Evolutionary conservation across 768 basidiomycete species (phyloP).

Genomic region (Amanita subjunquillea): DNA sequence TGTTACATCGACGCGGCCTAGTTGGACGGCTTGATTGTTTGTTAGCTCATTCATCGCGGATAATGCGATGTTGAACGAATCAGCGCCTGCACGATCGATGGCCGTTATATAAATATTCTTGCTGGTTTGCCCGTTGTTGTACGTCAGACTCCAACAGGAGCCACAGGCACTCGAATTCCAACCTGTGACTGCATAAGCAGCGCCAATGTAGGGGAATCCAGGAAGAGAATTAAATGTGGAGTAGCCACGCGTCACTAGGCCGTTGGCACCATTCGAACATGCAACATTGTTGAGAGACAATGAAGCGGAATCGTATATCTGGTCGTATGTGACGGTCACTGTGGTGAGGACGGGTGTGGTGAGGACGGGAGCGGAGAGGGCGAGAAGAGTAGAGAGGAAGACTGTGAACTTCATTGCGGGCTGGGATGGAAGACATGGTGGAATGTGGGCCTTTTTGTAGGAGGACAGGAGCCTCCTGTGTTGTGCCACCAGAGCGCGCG

Average conservation of each 20-base stretch:
- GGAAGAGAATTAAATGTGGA: slow-evolving; percentile 30
- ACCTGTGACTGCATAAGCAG: slow-evolving; percentile 24
- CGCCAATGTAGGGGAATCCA: slow-evolving; percentile 35
- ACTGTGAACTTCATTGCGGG: slow-evolving; percentile 15
- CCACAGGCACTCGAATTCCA: slow-evolving; percentile 34
- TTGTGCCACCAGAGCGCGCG: neutral
- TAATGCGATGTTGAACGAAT: slow-evolving; percentile 32
- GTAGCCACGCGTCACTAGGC: slow-evolving; percentile 29
- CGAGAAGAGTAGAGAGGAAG: slow-evolving; percentile 14
- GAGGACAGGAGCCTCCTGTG: neutral
- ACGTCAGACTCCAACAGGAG: slow-evolving; percentile 37
- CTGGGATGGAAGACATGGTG: neutral
- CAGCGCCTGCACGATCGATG: slow-evolving; percentile 25
- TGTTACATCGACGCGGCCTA: slow-evolving; percentile 38
- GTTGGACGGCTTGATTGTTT: slow-evolving; percentile 28
- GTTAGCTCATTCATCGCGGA: slow-evolving; percentile 47
- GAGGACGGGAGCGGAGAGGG: slow-evolving; percentile 14
- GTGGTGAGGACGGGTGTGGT: slow-evolving; percentile 3
- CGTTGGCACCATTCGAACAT: slow-evolving; percentile 39
- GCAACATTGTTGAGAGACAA: slow-evolving; percentile 26
- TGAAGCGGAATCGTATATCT: slow-evolving; percentile 25
- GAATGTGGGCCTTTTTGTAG: neutral
- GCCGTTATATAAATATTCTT: slow-evolving; percentile 26
- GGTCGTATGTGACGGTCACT: slow-evolving; percentile 23
- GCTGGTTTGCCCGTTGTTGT: slow-evolving; percentile 11